Evolutionary conservation across 768 basidiomycete species (phyloP).

Genomic region (Podaxis sp.): DNA sequence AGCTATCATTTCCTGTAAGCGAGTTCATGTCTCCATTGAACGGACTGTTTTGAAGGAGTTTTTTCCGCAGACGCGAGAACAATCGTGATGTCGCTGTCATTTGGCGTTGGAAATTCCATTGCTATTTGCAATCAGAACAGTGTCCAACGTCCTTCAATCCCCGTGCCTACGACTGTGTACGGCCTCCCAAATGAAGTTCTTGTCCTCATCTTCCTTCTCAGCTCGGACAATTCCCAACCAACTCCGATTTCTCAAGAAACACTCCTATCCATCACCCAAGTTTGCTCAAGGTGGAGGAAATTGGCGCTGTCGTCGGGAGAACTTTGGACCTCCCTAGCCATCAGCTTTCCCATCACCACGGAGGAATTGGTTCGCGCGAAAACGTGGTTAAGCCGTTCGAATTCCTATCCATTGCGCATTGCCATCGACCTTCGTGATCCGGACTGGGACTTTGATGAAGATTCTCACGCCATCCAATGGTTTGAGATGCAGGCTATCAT

Average conservation of each 20-base stretch:
- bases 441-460: constrained; percentile 48
- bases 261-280: constrained; percentile 35
- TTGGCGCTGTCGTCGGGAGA: constrained; percentile 37
- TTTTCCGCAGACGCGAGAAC: not conserved
- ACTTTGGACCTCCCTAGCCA: constrained; percentile 48
- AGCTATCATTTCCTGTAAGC: not conserved
- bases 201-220: constrained; percentile 28
- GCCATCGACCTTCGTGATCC: constrained; percentile 57
- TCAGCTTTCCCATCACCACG: constrained; percentile 38
- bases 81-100: not conserved
- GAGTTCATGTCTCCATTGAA: not conserved
- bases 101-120: not conserved
- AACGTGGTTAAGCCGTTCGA: constrained; percentile 42
- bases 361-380: constrained; percentile 31
- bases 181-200: constrained; percentile 30
- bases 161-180: constrained; percentile 14
- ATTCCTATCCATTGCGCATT: constrained; percentile 41
- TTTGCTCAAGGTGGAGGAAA: constrained; percentile 48
- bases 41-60: not conserved
- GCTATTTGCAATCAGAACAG: not conserved
- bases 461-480: constrained; percentile 37
- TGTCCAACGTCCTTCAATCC: not conserved
- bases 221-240: constrained; percentile 14
- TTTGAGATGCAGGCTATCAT: constrained; percentile 43
- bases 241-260: constrained; percentile 9